Evolutionary conservation across 176 grass and related monocot species (phyloP), one percentile per base, ranked within the genome.

Genomic region (Saccharum officinarum): DNA sequence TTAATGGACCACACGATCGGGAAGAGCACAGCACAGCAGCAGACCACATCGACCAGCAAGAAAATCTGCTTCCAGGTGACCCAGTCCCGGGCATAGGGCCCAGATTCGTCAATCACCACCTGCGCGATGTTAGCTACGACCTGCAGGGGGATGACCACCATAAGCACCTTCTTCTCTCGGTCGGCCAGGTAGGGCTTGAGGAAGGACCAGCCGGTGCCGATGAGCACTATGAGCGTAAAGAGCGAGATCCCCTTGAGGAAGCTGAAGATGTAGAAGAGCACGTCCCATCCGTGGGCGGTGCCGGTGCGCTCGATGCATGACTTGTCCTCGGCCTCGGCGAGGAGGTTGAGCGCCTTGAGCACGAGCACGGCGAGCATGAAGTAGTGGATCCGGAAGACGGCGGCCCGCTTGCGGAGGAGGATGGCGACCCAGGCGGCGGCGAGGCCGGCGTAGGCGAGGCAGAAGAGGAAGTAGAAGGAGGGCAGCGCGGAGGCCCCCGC

Each of bases 1-100:
- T 98, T 98, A 72, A 98, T 98, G 17, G 97, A 98, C 97, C 97
- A 95, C 0, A 98, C 93, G 30, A 95, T 98, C 1, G 97, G 97
- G 85, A 98, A 94, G 26, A 98, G 91, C 75, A 98, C 86, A 2
- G 93, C 91, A 8, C 97, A 95, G 81, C 97, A 98, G 86, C 97
- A 98, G 83, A 98, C 69, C 28, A 98, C 97, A 71, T 98, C 93
- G 8, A 98, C 97, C 33, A 98, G 78, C 70, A 98, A 83, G 73
- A 98, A 92, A 22, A 98, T 83, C 72, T 98, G 93, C 83, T 93
- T 98, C 97, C 93, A 98, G 52, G 91, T 95, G 65, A 91, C 63
- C 91, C 93, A 98, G 41, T 95, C 93, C n/a, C 80, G 78, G 6
- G 97, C 93, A 69, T 94, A 98, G 3, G 93, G 97, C 1, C 93